phyloP scores from a whole-genome alignment of 2,329 filamentous ascomycete species.

The Fulvia fulva region DNA sequence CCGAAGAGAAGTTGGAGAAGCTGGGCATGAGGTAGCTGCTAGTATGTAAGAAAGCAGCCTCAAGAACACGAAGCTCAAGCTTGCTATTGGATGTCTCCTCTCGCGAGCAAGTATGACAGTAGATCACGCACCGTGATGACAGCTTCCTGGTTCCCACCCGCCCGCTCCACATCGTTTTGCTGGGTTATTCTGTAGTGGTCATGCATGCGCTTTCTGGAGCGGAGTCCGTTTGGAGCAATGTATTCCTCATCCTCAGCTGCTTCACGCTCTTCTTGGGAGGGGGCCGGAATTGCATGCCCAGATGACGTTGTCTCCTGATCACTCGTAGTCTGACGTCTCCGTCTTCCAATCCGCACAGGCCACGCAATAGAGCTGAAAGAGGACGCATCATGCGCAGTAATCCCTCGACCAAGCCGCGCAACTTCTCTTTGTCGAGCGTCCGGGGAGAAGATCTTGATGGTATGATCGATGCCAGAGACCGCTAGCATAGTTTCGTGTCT shows the following conservation, averaged over 20 bases:
- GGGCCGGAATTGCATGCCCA: slow-evolving; percentile 23
- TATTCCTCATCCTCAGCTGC: slow-evolving; percentile 37
- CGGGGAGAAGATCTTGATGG: slow-evolving; percentile 64
- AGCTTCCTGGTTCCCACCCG: slow-evolving; percentile 55
- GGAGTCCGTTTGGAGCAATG: slow-evolving; percentile 45
- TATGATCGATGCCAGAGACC: slow-evolving; percentile 63
- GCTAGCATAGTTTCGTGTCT: slow-evolving; percentile 64
- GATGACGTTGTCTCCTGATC: slow-evolving; percentile 17
- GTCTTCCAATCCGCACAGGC: slow-evolving; percentile 20
- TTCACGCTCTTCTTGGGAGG: slow-evolving; percentile 7
- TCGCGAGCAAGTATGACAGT: neutral
- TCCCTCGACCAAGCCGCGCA: slow-evolving; percentile 56
- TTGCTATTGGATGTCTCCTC: neutral
- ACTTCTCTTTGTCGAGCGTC: slow-evolving; percentile 55
- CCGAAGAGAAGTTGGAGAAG: slow-evolving; percentile 28
- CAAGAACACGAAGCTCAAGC: neutral
- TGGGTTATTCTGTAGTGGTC: slow-evolving; percentile 59
- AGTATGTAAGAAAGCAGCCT: neutral
- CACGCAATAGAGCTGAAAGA: slow-evolving; percentile 40
- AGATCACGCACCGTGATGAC: slow-evolving; percentile 46
- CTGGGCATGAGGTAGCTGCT: slow-evolving; percentile 26
- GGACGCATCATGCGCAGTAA: slow-evolving; percentile 46
- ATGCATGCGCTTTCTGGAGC: slow-evolving; percentile 56
- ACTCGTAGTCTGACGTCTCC: slow-evolving; percentile 1
- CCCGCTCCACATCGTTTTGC: slow-evolving; percentile 58